Percentiles rank a stretch among this genome's conserved stretches.
Evolutionary conservation across 2,329 filamentous ascomycete genomes (phyloP).

Genomic region (Clonostachys rhizophaga): DNA sequence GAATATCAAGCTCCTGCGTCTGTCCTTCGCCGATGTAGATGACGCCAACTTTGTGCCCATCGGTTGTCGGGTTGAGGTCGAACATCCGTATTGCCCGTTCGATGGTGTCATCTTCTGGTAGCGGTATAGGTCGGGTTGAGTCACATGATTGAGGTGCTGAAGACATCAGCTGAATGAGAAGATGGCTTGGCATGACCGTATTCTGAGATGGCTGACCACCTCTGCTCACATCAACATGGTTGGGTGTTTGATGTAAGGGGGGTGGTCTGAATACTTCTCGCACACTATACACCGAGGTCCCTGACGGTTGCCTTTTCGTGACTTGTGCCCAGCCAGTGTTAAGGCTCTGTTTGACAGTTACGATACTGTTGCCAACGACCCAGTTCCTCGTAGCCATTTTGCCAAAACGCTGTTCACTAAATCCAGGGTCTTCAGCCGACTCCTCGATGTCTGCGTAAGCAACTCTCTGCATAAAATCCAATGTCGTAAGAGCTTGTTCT

Average conservation of each 20-base stretch:
- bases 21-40: slow-evolving; percentile 91
- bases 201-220: slow-evolving; percentile 50
- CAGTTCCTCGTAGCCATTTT: slow-evolving; percentile 64
- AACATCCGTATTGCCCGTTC: slow-evolving; percentile 74
- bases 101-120: slow-evolving; percentile 67
- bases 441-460: slow-evolving; percentile 83
- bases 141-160: slow-evolving; percentile 53
- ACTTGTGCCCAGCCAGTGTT: slow-evolving; percentile 65
- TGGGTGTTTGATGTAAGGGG: slow-evolving; percentile 49
- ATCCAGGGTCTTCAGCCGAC: slow-evolving; percentile 61
- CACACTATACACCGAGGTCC: slow-evolving; percentile 55
- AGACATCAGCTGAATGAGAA: slow-evolving; percentile 65
- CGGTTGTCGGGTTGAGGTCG: slow-evolving; percentile 83
- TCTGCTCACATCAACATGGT: slow-evolving; percentile 39
- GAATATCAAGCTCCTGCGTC: slow-evolving; percentile 74
- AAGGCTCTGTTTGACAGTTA: slow-evolving; percentile 69
- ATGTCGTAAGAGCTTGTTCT: slow-evolving; percentile 88
- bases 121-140: slow-evolving; percentile 64
- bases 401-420: slow-evolving; percentile 60
- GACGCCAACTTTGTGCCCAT: slow-evolving; percentile 92
- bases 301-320: slow-evolving; percentile 67
- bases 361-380: slow-evolving; percentile 68
- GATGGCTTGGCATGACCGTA: slow-evolving; percentile 66
- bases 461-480: slow-evolving; percentile 91
- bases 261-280: slow-evolving; percentile 55